These are phyloP conservation scores for Ramaria sp. DNA, from an alignment of 768 basidiomycete genomes.

Conservation along the genomic window DNA sequence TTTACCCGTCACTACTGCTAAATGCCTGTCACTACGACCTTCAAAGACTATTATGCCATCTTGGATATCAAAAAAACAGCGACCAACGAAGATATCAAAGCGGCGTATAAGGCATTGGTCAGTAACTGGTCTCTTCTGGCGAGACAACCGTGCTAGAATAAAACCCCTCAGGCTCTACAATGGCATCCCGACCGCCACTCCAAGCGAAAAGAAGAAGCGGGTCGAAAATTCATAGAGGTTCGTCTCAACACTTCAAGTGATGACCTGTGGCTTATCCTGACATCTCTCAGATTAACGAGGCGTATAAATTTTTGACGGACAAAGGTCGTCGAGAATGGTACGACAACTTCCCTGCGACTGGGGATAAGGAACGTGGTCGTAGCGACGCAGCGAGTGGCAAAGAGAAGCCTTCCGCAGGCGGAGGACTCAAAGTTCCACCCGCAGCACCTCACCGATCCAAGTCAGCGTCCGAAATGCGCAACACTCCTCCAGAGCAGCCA, in stretches of 20 bases:
- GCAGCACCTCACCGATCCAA: background rate
- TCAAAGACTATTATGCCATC: constrained; percentile 8
- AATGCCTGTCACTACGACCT: constrained; percentile 6
- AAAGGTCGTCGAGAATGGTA: constrained; percentile 18
- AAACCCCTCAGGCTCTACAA: constrained; percentile 35
- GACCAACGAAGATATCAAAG: constrained; percentile 41
- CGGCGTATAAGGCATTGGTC: constrained; percentile 56
- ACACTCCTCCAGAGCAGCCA: background rate
- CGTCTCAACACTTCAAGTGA: constrained; percentile 1
- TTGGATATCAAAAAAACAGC: constrained; percentile 38
- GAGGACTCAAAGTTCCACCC: constrained; percentile 4
- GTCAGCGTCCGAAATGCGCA: constrained; percentile 1
- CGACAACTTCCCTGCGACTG: constrained; percentile 5
- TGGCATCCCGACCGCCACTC: constrained; percentile 62
- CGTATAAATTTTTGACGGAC: constrained; percentile 44
- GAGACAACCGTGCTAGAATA: constrained; percentile 6
- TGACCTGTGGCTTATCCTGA: background rate
- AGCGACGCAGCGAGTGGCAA: constrained; percentile 14
- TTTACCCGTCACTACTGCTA: background rate
- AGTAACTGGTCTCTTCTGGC: constrained; percentile 18
- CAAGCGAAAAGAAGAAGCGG: constrained; percentile 39
- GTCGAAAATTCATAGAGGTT: constrained; percentile 51
- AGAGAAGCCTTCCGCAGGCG: background rate
- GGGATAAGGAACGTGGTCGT: constrained; percentile 17
- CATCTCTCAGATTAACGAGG: constrained; percentile 36